Conservation (phyloP, 768 basidiomycete genomes). For the Auriscalpium vulgare region DNA sequence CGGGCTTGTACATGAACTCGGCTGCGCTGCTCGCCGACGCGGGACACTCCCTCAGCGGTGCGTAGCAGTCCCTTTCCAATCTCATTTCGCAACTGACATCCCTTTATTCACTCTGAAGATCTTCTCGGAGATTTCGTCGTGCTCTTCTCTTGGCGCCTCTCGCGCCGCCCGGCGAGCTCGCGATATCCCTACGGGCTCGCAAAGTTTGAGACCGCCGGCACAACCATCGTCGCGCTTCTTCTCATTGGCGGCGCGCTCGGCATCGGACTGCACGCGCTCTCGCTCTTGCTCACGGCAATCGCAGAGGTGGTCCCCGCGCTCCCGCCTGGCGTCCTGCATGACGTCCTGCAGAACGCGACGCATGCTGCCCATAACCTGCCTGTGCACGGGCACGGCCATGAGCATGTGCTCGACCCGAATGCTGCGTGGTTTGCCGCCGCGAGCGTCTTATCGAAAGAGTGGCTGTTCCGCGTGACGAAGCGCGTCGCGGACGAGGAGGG, state of each 20-base stretch:
- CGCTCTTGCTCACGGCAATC: constrained; percentile 71
- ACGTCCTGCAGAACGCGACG: constrained; percentile 51
- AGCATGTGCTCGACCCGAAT: constrained; percentile 71
- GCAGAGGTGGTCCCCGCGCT: constrained; percentile 55
- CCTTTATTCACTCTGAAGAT: constrained; percentile 33
- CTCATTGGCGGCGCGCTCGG: constrained; percentile 79
- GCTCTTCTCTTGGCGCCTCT: constrained; percentile 80
- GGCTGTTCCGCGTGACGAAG: constrained; percentile 84
- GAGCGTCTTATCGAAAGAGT: constrained; percentile 82
- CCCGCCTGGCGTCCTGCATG: constrained; percentile 55
- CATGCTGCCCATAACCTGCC: constrained; percentile 49
- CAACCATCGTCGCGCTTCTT: constrained; percentile 81
- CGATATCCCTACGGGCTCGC: constrained; percentile 84
- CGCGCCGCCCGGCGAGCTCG: constrained; percentile 70
- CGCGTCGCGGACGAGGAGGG: constrained; percentile 86
- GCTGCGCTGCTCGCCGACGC: constrained; percentile 90
- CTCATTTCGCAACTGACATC: neutral
- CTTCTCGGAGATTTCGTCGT: constrained; percentile 88
- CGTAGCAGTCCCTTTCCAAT: constrained; percentile 21
- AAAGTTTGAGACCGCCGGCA: constrained; percentile 94
- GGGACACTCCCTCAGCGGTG: constrained; percentile 84
- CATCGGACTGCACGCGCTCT: constrained; percentile 86
- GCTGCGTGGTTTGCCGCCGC: constrained; percentile 93
- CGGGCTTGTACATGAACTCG: constrained; percentile 87
- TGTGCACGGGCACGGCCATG: constrained; percentile 37